Base-by-base conservation (phyloP, 805 yeast species). In the Suhomyces faveliae region DNA sequence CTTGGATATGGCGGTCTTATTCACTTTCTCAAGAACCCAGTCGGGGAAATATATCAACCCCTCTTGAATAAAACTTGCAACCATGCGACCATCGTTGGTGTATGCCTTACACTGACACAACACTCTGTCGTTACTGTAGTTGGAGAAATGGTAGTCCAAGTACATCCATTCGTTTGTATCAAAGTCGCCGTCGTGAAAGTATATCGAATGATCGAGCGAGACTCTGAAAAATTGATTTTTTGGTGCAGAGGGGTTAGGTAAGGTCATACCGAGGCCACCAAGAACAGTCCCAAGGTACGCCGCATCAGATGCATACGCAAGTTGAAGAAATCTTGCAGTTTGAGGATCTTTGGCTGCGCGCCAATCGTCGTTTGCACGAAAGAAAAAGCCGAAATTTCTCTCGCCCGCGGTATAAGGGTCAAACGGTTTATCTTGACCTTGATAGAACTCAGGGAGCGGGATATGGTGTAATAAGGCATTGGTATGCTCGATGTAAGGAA, bases 141-240 rank as follows among this genome's bases (percentile, higher is more conserved):
- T 56, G 30, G 53, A 46, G 45, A 67, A 71, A 40, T 55, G 54
- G 53, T 59, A 69, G 50, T 68, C 73, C 49, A 69, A 42, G 46
- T 61, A 71, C 54, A 70, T 43, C 70, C 70, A 71, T 29, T 61
- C 53, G 29, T 68, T 64, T 1, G 73, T 65, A 48, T 68, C 70
- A 38, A 63, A 70, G 40, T 70, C 62, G 3, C 43, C 55, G 47
- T 70, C 74, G 51, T 71, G 74, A 55, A 62, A 63, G 49, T 53
- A 65, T 6, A 71, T 57, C 3, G 67, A 42, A 49, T 71, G 76
- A 51, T 71, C 76, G 43, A 71, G 59, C 35, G 70, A 63, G 2
- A 68, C 74, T 35, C 75, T 56, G 56, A 71, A 71, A 48, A 64
- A 69, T 17, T 33, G 57, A 45, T 15, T 37, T 8, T 12, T 12